A percentile compares a stretch with the other conserved stretches of the same genome.
These are phyloP conservation scores for Aspergillus mulundensis DNA, from an alignment of 495 filamentous ascomycete genomes.

Conservation along the genomic window DNA sequence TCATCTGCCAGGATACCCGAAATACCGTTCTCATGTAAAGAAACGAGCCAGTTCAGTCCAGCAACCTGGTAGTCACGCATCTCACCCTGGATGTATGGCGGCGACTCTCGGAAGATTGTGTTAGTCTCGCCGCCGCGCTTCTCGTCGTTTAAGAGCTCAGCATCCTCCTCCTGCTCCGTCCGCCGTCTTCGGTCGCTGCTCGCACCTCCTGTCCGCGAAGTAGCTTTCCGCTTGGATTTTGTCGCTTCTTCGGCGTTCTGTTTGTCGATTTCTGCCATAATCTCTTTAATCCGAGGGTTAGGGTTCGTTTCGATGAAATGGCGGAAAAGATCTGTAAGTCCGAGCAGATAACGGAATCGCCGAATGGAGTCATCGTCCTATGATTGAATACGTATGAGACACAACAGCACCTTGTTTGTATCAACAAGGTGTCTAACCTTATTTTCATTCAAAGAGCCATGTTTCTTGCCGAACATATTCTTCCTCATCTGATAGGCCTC, in stretches of 20 bases:
- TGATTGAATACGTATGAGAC: conserved; percentile 12
- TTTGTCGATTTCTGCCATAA: conserved; percentile 88
- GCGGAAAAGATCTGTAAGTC: conserved; percentile 94
- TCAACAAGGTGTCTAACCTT: conserved; percentile 61
- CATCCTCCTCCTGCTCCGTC: conserved; percentile 97
- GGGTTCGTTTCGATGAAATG: conserved; percentile 99
- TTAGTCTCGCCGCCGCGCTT: conserved; percentile 78
- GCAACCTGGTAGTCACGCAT: conserved; percentile 97
- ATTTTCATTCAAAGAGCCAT: conserved; percentile 79
- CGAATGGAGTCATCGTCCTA: conserved; percentile 95
- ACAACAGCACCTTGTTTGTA: neutral
- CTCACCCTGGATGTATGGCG: conserved; percentile 73
- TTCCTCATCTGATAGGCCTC: conserved; percentile 84
- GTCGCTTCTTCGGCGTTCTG: conserved; percentile 74
- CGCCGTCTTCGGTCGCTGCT: conserved; percentile 72
- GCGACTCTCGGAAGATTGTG: conserved; percentile 90
- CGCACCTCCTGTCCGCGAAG: conserved; percentile 78
- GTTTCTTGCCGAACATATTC: conserved; percentile 91
- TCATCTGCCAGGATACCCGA: conserved; percentile 97
- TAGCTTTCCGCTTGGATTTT: conserved; percentile 68
- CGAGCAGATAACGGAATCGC: conserved; percentile 91
- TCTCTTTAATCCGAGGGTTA: conserved; percentile 82
- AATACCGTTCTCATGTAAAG: conserved; percentile 96
- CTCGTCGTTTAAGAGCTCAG: conserved; percentile 88
- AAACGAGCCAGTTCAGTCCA: conserved; percentile 97